These are phyloP conservation scores for Tolypocladium cylindrosporum DNA, from an alignment of 2,329 filamentous ascomycete genomes.

Conservation along the genomic window DNA sequence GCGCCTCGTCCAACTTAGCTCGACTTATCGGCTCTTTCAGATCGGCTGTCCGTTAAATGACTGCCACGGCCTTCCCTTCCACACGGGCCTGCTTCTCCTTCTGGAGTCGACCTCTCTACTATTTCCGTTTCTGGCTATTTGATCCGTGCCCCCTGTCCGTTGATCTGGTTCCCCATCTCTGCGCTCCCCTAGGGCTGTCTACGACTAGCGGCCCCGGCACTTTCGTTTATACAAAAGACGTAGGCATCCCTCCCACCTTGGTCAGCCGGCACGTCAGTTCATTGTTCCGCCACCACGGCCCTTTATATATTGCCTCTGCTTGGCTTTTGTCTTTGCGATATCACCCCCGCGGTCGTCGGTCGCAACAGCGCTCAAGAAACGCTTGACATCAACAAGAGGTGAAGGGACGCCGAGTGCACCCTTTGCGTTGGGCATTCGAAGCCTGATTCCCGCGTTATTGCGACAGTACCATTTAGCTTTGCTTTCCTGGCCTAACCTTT, in stretches of 20 bases:
- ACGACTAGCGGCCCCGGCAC: conserved; percentile 15
- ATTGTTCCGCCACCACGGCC: neutral
- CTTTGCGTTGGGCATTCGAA: neutral
- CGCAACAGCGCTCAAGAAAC: neutral
- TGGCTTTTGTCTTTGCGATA: neutral
- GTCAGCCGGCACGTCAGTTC: neutral
- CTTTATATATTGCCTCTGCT: neutral
- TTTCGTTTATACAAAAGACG: conserved; percentile 19
- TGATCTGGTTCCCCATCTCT: conserved; percentile 13
- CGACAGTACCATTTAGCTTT: neutral
- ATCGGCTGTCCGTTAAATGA: neutral
- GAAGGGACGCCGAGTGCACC: neutral
- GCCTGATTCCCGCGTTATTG: neutral
- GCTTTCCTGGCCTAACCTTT: neutral
- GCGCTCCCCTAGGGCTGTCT: conserved; percentile 4
- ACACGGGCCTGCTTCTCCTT: conserved; percentile 5
- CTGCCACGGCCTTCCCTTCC: conserved; percentile 3
- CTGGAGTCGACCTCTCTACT: conserved; percentile 20
- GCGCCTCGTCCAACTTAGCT: neutral
- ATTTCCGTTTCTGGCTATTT: conserved; percentile 28
- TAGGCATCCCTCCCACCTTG: conserved; percentile 4
- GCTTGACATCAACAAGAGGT: neutral
- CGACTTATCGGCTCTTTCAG: neutral
- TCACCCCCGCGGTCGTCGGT: neutral
- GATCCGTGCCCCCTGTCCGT: conserved; percentile 24